Evolutionary conservation across 2,329 filamentous ascomycete species (phyloP), one percentile per base, ranked within the genome.

Genomic region (Sclerotinia trifoliorum): DNA sequence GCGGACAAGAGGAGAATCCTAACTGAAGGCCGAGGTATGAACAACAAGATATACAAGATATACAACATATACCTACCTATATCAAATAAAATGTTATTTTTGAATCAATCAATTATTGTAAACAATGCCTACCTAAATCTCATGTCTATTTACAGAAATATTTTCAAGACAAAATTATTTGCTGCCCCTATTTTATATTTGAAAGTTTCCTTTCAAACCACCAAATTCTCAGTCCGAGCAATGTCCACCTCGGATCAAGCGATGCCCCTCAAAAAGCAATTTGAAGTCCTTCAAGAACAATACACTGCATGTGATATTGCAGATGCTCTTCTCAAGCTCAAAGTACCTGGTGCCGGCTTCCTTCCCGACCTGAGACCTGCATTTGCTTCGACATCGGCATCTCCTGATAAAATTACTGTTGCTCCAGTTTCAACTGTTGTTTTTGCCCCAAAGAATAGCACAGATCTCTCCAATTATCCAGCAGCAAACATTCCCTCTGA

Each of bases 261-360:
- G 21, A 54, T n/a, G 10, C 29, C 11, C 26, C 46, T 48, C 29
- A 24, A 66, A 39, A 49, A 63, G 39, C 73, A 72, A 55, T 67
- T 74, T 29, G 55, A 70, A 21, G 26, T 52, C n/a, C 70, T 78
- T 5, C 55, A 67, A 66, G 73, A 77, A 49, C 35, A 67, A 46
- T 83, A 83, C 73, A 79, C 79, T 24, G 81, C 83, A 49, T 84
- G 83, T 77, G 83, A 91, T 82, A 81, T 92, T 70, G 91, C 90
- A 15, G 90, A 93, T 77, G 90, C 89, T 7, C 83, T 93, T 2
- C 82, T 92, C 67, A 91, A 89, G 75, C 82, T 93, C 60, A 84
- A 89, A 69, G 84, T 89, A 11, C 83, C 88, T 15, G 83, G 85
- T 58, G 89, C 88, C 35, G 90, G 91, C 66, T 88, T 88, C 75